A percentile compares a stretch with the other conserved stretches of the same genome.
Conservation (phyloP, 2,329 filamentous ascomycete genomes). For the Fusarium sp. region DNA sequence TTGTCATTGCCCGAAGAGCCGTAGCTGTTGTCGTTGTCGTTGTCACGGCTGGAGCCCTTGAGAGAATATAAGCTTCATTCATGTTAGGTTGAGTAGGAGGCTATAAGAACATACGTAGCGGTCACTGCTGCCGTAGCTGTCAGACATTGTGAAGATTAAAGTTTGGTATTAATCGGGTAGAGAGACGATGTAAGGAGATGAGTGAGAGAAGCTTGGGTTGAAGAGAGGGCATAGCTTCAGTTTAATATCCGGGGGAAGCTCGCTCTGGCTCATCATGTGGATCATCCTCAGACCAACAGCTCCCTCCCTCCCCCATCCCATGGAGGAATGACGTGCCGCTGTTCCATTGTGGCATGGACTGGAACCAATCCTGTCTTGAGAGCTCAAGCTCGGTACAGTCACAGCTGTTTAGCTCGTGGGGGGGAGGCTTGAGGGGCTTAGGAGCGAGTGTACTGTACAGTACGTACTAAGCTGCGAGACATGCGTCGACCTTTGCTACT, state of each 20-base stretch:
- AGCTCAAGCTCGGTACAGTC: slow-evolving; percentile 21
- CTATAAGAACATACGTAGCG: slow-evolving; percentile 41
- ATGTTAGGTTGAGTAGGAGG: neutral
- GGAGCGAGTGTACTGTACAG: neutral
- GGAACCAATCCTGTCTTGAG: slow-evolving; percentile 21
- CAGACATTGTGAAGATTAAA: slow-evolving; percentile 56
- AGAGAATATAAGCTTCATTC: slow-evolving; percentile 12
- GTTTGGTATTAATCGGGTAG: slow-evolving; percentile 2
- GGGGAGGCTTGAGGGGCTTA: neutral
- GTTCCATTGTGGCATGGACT: slow-evolving; percentile 31
- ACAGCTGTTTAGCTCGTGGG: slow-evolving; percentile 18
- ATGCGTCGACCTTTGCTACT: slow-evolving; percentile 5
- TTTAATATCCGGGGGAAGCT: slow-evolving; percentile 39
- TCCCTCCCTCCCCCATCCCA: slow-evolving; percentile 19
- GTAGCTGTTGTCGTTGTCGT: slow-evolving; percentile 30
- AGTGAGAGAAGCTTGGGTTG: neutral
- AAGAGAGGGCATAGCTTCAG: slow-evolving; percentile 25
- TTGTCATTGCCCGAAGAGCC: slow-evolving; percentile 16
- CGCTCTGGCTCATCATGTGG: slow-evolving; percentile 31
- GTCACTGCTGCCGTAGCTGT: slow-evolving; percentile 55
- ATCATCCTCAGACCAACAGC: slow-evolving; percentile 11
- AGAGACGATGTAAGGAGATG: slow-evolving; percentile 10
- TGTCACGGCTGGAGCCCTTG: slow-evolving; percentile 33
- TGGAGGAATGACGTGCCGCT: slow-evolving; percentile 41
- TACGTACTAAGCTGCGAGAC: slow-evolving; percentile 19